A percentile compares a stretch with the other conserved stretches of the same genome.
These are phyloP conservation scores for Melaleuca alternifolia DNA, from an alignment of 345 rosid genomes.

Conservation along the genomic window DNA sequence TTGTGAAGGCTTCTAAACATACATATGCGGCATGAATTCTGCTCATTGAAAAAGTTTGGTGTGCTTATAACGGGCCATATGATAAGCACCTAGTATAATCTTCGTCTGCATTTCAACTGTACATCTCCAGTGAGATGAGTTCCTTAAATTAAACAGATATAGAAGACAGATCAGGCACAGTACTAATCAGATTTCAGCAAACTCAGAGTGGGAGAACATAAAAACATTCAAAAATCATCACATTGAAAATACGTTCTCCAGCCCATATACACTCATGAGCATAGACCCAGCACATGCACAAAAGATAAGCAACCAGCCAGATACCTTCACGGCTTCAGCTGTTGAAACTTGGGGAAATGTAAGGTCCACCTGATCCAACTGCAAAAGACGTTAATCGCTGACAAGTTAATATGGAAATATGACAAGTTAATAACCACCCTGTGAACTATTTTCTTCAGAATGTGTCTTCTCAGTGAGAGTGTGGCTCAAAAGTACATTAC, in stretches of 20 bases:
- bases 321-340: constrained; percentile 44
- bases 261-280: not conserved
- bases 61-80: not conserved
- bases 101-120: not conserved
- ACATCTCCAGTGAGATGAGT: not conserved
- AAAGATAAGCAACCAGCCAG: not conserved
- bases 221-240: not conserved
- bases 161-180: not conserved
- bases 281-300: not conserved
- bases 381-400: constrained; percentile 13
- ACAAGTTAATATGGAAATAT: not conserved
- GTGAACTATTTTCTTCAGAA: not conserved
- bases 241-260: not conserved
- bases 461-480: not conserved
- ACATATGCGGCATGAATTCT: not conserved
- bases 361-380: constrained; percentile 57
- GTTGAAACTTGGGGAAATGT: constrained; percentile 45
- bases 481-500: not conserved
- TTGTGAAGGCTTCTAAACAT: not conserved
- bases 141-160: not conserved
- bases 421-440: not conserved
- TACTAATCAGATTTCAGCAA: not conserved
- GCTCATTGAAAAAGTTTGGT: not conserved
- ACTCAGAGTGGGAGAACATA: not conserved
- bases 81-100: not conserved